Evolutionary conservation across 352 stramenopile species (phyloP).

Genomic region (Elongisporangium undulatum): DNA sequence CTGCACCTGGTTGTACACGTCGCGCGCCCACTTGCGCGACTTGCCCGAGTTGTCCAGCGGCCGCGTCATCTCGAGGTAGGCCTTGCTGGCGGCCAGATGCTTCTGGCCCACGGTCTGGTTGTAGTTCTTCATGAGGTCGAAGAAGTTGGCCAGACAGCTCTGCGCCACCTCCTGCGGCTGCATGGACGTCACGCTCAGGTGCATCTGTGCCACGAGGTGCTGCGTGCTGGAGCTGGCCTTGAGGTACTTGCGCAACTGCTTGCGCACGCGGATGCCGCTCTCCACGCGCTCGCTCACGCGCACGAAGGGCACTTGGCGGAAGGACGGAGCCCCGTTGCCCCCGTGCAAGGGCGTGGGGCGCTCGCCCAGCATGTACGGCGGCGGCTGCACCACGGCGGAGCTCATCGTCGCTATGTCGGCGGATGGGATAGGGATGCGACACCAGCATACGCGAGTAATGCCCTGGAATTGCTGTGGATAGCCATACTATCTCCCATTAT

Average conservation of each 20-base stretch:
- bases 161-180: constrained; percentile 79
- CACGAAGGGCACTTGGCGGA: constrained; percentile 82
- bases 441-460: background rate
- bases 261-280: constrained; percentile 75
- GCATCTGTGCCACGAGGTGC: constrained; percentile 75
- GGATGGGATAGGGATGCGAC: background rate
- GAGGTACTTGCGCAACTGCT: constrained; percentile 82
- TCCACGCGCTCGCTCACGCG: constrained; percentile 74
- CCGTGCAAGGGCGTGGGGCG: constrained; percentile 52
- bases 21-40: constrained; percentile 65
- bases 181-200: constrained; percentile 67
- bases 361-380: constrained; percentile 81
- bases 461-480: background rate
- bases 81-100: constrained; percentile 69
- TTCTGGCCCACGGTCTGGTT: constrained; percentile 78
- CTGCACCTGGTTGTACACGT: constrained; percentile 79
- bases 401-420: constrained; percentile 13
- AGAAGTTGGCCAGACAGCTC: constrained; percentile 77
- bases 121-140: constrained; percentile 72
- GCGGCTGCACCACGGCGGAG: constrained; percentile 31
- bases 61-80: constrained; percentile 69
- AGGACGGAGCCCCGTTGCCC: constrained; percentile 46
- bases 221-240: constrained; percentile 71
- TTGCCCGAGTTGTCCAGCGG: constrained; percentile 75
- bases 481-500: background rate